These are phyloP conservation scores for Eutrema japonicum DNA, from an alignment of 345 rosid genomes.

Conservation along the genomic window DNA sequence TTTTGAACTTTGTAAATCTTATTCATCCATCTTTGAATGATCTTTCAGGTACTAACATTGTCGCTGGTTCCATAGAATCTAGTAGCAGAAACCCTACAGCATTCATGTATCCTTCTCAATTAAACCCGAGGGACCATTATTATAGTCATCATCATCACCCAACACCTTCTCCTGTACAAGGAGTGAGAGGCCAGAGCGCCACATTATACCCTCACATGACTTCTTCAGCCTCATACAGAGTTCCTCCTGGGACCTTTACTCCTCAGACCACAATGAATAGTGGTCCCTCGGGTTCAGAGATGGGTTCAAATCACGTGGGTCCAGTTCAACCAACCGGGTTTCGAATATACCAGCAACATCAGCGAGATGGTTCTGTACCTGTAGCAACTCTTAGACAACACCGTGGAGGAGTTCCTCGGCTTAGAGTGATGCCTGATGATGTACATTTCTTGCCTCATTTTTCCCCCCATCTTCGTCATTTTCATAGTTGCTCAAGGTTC, in stretches of 20 bases:
- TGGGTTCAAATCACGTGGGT: slow-evolving; percentile 55
- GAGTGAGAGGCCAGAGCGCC: slow-evolving; percentile 59
- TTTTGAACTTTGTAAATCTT: slow-evolving; percentile 14
- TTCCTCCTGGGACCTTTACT: slow-evolving; percentile 48
- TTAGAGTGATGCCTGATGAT: slow-evolving; percentile 81
- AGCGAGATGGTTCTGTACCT: slow-evolving; percentile 49
- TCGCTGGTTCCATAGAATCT: slow-evolving; percentile 58
- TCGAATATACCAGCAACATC: slow-evolving; percentile 59
- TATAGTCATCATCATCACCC: slow-evolving; percentile 51
- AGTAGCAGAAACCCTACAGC: slow-evolving; percentile 57
- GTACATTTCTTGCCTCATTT: slow-evolving; percentile 46
- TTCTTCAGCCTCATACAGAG: slow-evolving; percentile 38
- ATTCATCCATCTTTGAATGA: slow-evolving; percentile 8
- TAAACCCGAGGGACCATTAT: slow-evolving; percentile 52
- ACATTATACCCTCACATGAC: slow-evolving; percentile 60
- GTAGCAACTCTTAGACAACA: slow-evolving; percentile 54
- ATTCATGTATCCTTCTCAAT: slow-evolving; percentile 48
- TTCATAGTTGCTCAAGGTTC: background rate
- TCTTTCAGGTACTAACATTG: slow-evolving; percentile 46
- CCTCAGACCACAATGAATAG: slow-evolving; percentile 45
- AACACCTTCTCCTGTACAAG: slow-evolving; percentile 59
- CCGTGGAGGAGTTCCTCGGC: slow-evolving; percentile 63
- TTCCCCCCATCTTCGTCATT: slow-evolving; percentile 9
- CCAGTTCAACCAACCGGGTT: slow-evolving; percentile 59
- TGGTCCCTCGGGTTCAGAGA: slow-evolving; percentile 53